Percentiles rank a stretch among this genome's conserved stretches.
phyloP scores from a whole-genome alignment of 2,329 filamentous ascomycete species.

The Podosphaera xanthii region DNA sequence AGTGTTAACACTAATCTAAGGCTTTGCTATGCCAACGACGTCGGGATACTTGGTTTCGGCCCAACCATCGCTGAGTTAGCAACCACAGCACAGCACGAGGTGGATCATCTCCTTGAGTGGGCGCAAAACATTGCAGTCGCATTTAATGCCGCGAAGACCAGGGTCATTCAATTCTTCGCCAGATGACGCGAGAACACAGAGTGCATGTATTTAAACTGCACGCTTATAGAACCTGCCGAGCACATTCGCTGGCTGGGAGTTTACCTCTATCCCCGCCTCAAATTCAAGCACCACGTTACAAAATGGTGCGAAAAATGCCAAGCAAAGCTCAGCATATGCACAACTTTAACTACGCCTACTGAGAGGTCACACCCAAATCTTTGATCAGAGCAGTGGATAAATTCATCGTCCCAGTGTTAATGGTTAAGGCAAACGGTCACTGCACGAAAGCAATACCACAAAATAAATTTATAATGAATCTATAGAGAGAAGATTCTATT shows the following conservation, averaged over 20 bases:
- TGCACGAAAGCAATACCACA: no score
- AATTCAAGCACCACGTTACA: neutral
- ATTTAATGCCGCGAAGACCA: neutral
- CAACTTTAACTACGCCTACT: neutral
- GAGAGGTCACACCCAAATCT: neutral
- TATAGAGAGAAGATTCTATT: neutral
- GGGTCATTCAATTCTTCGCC: neutral
- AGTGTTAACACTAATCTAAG: neutral
- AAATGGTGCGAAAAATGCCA: neutral
- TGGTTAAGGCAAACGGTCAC: no score
- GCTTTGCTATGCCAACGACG: neutral
- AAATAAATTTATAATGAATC: no score
- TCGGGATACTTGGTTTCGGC: neutral
- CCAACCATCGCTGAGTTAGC: neutral
- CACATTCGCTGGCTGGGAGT: neutral
- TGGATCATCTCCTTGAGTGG: neutral
- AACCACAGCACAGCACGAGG: neutral
- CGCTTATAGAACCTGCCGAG: neutral
- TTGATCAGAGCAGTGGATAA: neutral
- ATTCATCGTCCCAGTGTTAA: neutral
- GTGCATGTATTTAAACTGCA: neutral
- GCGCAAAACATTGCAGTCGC: neutral
- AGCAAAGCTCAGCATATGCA: neutral
- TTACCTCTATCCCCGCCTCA: neutral
- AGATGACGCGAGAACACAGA: neutral